A percentile compares a stretch with the other conserved stretches of the same genome.
phyloP scores from a whole-genome alignment of 768 basidiomycete species.

The Hygrocybe coccinea region DNA sequence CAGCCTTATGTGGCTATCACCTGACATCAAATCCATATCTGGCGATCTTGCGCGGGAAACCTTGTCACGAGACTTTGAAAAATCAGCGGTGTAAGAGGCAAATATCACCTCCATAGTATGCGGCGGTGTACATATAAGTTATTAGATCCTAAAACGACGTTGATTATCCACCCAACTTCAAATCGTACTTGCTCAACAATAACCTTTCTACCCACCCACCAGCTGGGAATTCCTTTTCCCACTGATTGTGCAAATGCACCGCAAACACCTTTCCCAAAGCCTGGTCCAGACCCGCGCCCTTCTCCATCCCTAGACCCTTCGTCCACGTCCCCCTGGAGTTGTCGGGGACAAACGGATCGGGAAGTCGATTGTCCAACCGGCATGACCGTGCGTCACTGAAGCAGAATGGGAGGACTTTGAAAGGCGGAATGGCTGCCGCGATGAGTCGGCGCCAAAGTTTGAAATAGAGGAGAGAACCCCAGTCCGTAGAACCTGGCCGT shows the following conservation, averaged over 20 bases:
- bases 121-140: too few species aligned
- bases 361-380: constrained; percentile 86
- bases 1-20: too few species aligned
- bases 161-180: constrained; percentile 21
- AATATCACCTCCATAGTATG: too few species aligned
- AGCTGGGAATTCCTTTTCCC: constrained; percentile 80
- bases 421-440: constrained; percentile 66
- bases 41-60: too few species aligned
- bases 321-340: constrained; percentile 58
- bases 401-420: constrained; percentile 92
- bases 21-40: too few species aligned
- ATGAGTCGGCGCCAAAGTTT: constrained; percentile 87
- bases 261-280: constrained; percentile 72
- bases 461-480: constrained; percentile 89
- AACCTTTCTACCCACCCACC: constrained; percentile 86
- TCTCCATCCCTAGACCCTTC: constrained; percentile 54
- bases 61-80: too few species aligned
- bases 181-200: constrained; percentile 61
- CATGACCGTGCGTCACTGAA: constrained; percentile 90
- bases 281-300: constrained; percentile 58
- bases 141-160: not conserved
- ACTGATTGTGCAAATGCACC: constrained; percentile 93
- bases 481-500: constrained; percentile 77
- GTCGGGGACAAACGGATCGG: constrained; percentile 77
- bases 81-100: too few species aligned